These are phyloP conservation scores for Sporothrix curviconia DNA, from an alignment of 2,329 filamentous ascomycete species.

Conservation along the genomic window DNA sequence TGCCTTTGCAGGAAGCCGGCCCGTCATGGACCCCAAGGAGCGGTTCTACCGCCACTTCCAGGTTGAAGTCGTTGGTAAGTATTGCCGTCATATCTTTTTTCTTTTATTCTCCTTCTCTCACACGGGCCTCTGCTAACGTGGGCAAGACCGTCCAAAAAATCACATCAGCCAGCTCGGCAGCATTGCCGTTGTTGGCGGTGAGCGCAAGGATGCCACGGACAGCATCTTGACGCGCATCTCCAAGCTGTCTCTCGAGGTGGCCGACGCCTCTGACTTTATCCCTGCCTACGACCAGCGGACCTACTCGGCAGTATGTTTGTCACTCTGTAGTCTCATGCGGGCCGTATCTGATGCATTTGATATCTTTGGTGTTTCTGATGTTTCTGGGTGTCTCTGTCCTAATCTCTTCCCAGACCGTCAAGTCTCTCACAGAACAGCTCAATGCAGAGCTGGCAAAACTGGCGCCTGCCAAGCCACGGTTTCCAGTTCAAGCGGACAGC, in stretches of 20 bases:
- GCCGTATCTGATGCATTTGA: no score
- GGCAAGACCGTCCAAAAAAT: conserved; percentile 63
- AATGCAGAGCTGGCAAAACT: conserved; percentile 61
- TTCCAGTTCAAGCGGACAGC: conserved; percentile 65
- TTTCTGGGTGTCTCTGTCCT: no score
- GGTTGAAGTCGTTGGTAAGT: conserved; percentile 61
- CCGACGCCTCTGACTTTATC: conserved; percentile 73
- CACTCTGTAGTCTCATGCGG: no score
- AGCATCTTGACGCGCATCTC: conserved; percentile 74
- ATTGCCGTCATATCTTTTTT: neutral
- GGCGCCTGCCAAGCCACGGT: conserved; percentile 61
- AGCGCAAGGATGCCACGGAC: conserved; percentile 75
- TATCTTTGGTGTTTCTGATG: neutral
- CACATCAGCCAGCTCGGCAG: conserved; percentile 64
- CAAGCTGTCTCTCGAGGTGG: conserved; percentile 73
- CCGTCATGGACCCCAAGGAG: conserved; percentile 55
- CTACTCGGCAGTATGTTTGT: conserved; percentile 61
- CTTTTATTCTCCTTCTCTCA: conserved; percentile 30
- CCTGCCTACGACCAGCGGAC: conserved; percentile 85
- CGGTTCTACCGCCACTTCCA: conserved; percentile 82
- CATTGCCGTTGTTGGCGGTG: conserved; percentile 58
- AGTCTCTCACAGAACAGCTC: conserved; percentile 71
- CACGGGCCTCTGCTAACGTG: no score
- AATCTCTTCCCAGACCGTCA: conserved; percentile 59
- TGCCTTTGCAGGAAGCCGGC: conserved; percentile 21